These are phyloP conservation scores for Sporothrix inflata DNA, from an alignment of 2,329 filamentous ascomycete species.

Conservation along the genomic window DNA sequence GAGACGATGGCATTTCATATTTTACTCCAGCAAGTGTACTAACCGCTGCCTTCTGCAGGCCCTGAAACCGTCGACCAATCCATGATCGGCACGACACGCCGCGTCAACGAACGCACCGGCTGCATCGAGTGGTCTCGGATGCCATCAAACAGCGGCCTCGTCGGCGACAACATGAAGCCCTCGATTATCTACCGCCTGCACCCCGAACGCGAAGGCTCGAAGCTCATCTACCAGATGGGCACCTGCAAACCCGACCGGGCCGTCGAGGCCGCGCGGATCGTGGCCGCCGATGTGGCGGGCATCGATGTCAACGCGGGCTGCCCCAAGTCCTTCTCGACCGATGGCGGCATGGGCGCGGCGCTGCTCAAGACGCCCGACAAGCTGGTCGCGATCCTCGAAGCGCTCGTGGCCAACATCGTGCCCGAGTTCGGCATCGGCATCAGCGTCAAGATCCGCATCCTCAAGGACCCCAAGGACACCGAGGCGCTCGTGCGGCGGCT, in stretches of 20 bases:
- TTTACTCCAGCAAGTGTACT: not conserved
- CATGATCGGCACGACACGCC: slow-evolving; percentile 83
- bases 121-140: slow-evolving; percentile 84
- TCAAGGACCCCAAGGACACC: slow-evolving; percentile 77
- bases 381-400: slow-evolving; percentile 79
- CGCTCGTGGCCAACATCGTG: slow-evolving; percentile 77
- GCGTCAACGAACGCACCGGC: slow-evolving; percentile 72
- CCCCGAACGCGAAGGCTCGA: slow-evolving; percentile 72
- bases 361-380: slow-evolving; percentile 83
- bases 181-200: slow-evolving; percentile 85
- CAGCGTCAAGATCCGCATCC: slow-evolving; percentile 92
- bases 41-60: slow-evolving; percentile 52
- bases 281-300: slow-evolving; percentile 85
- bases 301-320: slow-evolving; percentile 99
- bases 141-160: slow-evolving; percentile 68
- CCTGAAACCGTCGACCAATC: slow-evolving; percentile 93
- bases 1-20: no score
- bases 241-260: slow-evolving; percentile 82
- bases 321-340: slow-evolving; percentile 93
- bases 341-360: slow-evolving; percentile 93
- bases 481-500: slow-evolving; percentile 76
- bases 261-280: slow-evolving; percentile 79
- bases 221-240: slow-evolving; percentile 89
- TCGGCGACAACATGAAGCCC: slow-evolving; percentile 57
- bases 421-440: slow-evolving; percentile 85